Base-by-base conservation (phyloP, 345 rosid species). In the Reutealis trisperma region DNA sequence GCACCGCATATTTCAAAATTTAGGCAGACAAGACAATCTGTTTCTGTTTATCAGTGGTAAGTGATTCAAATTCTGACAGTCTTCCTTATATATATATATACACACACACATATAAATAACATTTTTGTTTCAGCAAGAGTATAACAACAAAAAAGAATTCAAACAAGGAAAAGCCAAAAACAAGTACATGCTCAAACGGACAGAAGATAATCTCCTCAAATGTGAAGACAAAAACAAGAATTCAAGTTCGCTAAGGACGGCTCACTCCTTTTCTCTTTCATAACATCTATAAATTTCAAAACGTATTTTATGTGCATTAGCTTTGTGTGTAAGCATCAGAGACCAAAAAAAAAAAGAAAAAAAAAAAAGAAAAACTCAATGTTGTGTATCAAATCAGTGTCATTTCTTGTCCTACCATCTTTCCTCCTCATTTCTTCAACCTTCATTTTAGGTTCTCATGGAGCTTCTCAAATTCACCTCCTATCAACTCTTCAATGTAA, bases 351-450 rank as follows among this genome's bases (percentile, higher is more conserved):
- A 67, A 22, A 21, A 9, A 22, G 19, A 67, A 12, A 21, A 4
- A 24, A 8, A 52, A 2, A 51, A 34, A 1, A n/a, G n/a, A n/a
- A 34, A 30, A 47, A 37, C 6, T 37, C 49, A 47, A 75, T 75
- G 78, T 22, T 75, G 30, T 65, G 52, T 25, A 30, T 37, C 78
- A 75, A 75, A 65, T 52, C 61, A 54, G 25, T 75, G 62, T 22
- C 63, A 22, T 52, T 75, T 19, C 63, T 49, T 63, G 49, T 74
- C 34, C 25, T 63, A 30, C 63, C 22, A 47, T 24, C 30, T 30
- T 52, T 34, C 34, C 41, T 72, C n/a, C 75, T 72, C 65, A 34
- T 58, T 24, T 45, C 37, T 60, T 41, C 65, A 66, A 6, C 72
- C 18, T 41, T 67, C 37, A 9, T 55, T 37, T 67, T 52, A 37